Percentiles rank a stretch among this genome's conserved stretches.
phyloP scores from a whole-genome alignment of 257 asterid genomes.

The Echium plantagineum region DNA sequence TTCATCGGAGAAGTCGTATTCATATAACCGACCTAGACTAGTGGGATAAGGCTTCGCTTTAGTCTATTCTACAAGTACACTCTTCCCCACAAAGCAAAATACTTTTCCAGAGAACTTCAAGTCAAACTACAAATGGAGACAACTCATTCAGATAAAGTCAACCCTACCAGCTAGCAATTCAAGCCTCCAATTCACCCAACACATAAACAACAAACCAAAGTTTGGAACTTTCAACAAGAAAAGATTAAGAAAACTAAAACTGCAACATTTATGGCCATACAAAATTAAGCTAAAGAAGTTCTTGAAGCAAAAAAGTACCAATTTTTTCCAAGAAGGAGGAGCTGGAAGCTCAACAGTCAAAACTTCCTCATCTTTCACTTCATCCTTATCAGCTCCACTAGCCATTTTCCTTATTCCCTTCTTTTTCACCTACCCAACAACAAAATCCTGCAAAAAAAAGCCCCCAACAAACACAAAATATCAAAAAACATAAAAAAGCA shows the following conservation, averaged over 20 bases:
- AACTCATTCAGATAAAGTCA: no score
- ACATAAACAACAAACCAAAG: background rate
- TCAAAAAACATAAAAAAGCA: slow-evolving; percentile 2
- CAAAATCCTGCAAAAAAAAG: slow-evolving; percentile 1
- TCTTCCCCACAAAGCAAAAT: no score
- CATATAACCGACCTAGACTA: no score
- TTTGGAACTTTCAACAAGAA: background rate
- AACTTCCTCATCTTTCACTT: slow-evolving; percentile 1
- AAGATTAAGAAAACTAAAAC: background rate
- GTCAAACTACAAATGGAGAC: no score
- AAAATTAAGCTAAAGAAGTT: no score
- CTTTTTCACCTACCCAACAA: slow-evolving; percentile 5
- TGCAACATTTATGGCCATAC: background rate
- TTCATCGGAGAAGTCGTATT: no score
- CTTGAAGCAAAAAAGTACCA: slow-evolving; percentile 16
- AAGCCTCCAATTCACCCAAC: no score
- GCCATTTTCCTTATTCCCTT: slow-evolving; percentile 14
- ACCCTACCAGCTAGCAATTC: no score
- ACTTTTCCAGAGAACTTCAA: no score
- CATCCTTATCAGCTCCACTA: slow-evolving; percentile 16
- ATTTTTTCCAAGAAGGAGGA: slow-evolving; percentile 38
- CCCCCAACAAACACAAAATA: no score
- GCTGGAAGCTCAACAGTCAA: slow-evolving; percentile 32
- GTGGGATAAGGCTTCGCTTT: no score
- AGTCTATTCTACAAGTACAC: no score